Percentiles rank a stretch among this genome's conserved stretches.
These are phyloP conservation scores for Talaromyces ruber DNA, from an alignment of 495 filamentous ascomycete species.

Conservation along the genomic window DNA sequence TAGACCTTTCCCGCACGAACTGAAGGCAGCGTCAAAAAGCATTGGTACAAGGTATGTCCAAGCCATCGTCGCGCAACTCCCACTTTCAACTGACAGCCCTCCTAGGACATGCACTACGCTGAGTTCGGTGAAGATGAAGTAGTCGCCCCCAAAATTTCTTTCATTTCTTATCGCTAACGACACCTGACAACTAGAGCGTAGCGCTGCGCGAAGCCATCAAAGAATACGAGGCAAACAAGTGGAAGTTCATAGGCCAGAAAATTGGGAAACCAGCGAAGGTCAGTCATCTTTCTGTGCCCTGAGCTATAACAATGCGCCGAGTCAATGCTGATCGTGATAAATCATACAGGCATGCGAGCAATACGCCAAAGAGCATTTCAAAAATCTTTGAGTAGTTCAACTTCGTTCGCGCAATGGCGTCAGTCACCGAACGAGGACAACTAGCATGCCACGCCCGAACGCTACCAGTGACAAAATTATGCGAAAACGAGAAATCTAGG, in stretches of 20 bases:
- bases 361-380: constrained; percentile 96
- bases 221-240: constrained; percentile 96
- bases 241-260: constrained; percentile 94
- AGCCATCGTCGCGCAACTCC: background rate
- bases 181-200: constrained; percentile 50
- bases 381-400: constrained; percentile 33
- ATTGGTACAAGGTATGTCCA: constrained; percentile 89
- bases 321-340: constrained; percentile 7
- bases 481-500: background rate
- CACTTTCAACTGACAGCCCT: constrained; percentile 16
- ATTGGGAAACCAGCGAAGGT: constrained; percentile 98
- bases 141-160: constrained; percentile 18
- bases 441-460: background rate
- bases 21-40: constrained; percentile 97
- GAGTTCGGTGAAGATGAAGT: constrained; percentile 99
- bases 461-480: background rate
- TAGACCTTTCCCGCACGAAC: constrained; percentile 89
- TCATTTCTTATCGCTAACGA: constrained; percentile 22
- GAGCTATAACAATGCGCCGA: background rate
- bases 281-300: constrained; percentile 6
- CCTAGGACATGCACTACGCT: constrained; percentile 95
- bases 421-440: background rate
- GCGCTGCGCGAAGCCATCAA: constrained; percentile 91
- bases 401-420: background rate
- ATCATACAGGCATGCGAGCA: constrained; percentile 80